Conservation (phyloP, 2,329 filamentous ascomycete genomes). For the Penicillium digitatum region DNA sequence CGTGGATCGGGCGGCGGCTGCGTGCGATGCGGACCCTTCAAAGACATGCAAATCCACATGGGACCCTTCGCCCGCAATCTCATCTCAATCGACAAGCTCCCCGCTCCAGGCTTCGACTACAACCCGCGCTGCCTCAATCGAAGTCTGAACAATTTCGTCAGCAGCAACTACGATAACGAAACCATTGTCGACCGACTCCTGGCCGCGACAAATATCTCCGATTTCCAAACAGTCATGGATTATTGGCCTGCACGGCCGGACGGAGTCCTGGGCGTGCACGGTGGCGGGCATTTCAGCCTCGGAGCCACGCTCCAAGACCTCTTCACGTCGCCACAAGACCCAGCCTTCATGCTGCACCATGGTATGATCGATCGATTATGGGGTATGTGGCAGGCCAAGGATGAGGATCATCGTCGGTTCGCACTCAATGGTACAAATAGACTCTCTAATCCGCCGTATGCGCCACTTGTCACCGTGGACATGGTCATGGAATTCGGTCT, state of each 20-base stretch:
- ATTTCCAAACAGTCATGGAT: slow-evolving; percentile 39
- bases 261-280: slow-evolving; percentile 41
- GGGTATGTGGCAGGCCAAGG: slow-evolving; percentile 44
- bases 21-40: slow-evolving; percentile 35
- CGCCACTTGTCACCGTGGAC: slow-evolving; percentile 10
- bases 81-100: slow-evolving; percentile 10
- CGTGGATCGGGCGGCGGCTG: slow-evolving; percentile 39
- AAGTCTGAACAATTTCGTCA: slow-evolving; percentile 22
- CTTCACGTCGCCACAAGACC: slow-evolving; percentile 45
- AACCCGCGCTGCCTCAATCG: slow-evolving; percentile 30
- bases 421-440: slow-evolving; percentile 20
- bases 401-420: slow-evolving; percentile 11
- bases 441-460: slow-evolving; percentile 17
- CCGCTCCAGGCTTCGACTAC: slow-evolving; percentile 22
- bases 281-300: slow-evolving; percentile 45
- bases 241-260: slow-evolving; percentile 27
- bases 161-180: slow-evolving; percentile 27
- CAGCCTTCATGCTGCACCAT: slow-evolving; percentile 48
- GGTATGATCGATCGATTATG: slow-evolving; percentile 46
- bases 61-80: slow-evolving; percentile 24
- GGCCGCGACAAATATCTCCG: slow-evolving; percentile 22
- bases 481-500: slow-evolving; percentile 21
- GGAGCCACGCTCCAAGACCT: slow-evolving; percentile 45
- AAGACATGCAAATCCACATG: slow-evolving; percentile 34
- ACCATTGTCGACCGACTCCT: slow-evolving; percentile 15